Base-by-base conservation (phyloP, 768 basidiomycete genomes). In the Strobilomyces confusus region DNA sequence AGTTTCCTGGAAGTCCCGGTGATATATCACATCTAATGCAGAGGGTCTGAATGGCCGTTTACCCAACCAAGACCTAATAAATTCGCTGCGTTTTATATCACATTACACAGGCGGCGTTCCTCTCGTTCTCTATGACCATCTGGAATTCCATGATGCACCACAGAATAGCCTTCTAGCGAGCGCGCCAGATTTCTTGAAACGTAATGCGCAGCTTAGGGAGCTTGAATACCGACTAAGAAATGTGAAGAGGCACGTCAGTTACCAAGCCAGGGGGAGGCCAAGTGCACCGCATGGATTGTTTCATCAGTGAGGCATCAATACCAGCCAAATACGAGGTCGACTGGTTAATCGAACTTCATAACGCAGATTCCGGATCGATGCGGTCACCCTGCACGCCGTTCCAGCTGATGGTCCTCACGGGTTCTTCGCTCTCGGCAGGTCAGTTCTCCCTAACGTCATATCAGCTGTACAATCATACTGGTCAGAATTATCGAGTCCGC, bases 41-140 rank as follows among this genome's bases (percentile, higher is more conserved):
- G 95, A 98, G 78, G 97, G 95, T 13, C 75, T 92, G 4, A 98
- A 98, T 65, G 97, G 94, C 20, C 86, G 93, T 20, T 75, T 98
- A 41, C 94, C 97, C 5, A 99, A 99, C 64, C 94, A 98, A 71
- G 97, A 99, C 69, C 76, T 97, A 2, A 72, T 97, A 52, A 98
- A 97, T 66, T 87, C 92, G 0, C 79, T 92, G 44, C 75, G 81
- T 20, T 66, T 82, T 34, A 87, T 97, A 44, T 79, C 92, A 9
- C 80, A 79, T 29, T 83, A 80, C 59, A 85, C 86, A 2, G 87
- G 81, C 3, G 83, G 84, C 15, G 85, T 94, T 5, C 89, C 93
- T 0, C 81, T 92, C 9, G 70, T 87, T 8, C 69, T 95, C 2
- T 93, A 98, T 63, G 87, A 97, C 65, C 82, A 89, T 69, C 63